These are phyloP conservation scores for Mycena capillaripes DNA, from an alignment of 768 basidiomycete species.

Conservation along the genomic window DNA sequence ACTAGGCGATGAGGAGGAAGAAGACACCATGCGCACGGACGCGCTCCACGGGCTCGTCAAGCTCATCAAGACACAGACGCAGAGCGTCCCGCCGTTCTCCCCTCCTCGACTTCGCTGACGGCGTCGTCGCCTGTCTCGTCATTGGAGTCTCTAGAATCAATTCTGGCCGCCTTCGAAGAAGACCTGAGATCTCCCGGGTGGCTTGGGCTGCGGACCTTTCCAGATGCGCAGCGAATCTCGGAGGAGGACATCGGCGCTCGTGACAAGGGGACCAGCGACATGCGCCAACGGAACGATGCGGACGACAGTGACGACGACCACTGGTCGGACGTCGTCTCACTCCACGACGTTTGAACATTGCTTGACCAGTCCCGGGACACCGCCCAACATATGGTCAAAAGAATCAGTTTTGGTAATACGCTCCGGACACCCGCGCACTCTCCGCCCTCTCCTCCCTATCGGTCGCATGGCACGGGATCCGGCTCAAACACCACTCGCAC, in stretches of 20 bases:
- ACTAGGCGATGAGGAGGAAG: background rate
- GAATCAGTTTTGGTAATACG: background rate
- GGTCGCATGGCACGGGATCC: no score
- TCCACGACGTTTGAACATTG: background rate
- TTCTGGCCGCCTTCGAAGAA: background rate
- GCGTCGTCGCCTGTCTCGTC: background rate
- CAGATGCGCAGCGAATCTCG: no score
- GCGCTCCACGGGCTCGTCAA: background rate
- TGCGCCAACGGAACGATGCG: background rate
- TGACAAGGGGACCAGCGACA: background rate
- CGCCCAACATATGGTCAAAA: background rate
- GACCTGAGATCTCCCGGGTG: background rate
- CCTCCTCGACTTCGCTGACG: background rate
- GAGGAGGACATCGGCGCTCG: background rate
- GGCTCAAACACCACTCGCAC: no score
- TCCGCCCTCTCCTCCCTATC: background rate
- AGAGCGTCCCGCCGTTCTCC: background rate
- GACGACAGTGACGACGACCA: background rate
- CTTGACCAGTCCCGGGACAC: background rate
- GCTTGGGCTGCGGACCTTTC: background rate
- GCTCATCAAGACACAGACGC: no score
- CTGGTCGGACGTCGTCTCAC: constrained; percentile 8
- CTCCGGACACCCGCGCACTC: background rate
- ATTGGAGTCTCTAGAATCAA: background rate
- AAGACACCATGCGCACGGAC: background rate